Base-by-base conservation (phyloP, 495 filamentous ascomycete species). In the Rhypophila decipiens region DNA sequence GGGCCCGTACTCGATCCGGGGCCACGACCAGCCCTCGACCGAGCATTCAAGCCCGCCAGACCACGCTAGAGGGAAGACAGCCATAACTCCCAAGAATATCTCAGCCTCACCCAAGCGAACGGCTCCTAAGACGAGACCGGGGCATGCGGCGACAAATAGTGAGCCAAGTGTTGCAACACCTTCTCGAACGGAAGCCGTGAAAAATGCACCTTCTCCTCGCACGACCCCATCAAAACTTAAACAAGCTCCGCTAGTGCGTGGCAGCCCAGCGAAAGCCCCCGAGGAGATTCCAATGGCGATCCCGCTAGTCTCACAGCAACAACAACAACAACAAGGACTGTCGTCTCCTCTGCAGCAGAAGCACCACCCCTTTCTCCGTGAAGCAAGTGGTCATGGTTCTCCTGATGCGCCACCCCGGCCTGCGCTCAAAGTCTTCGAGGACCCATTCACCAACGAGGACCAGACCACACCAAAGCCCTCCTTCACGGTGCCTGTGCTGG, bases 341-440 rank as follows among this genome's bases (percentile, higher is more conserved):
- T 61, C 43, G 11, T 23, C 43, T 37, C 33, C 29, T 11, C 42
- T 27, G 29, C 53, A 9, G 38, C 35, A 8, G 47, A 55, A 24
- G 19, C 35, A 38, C 24, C 53, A 41, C 41, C 50, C 13, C 46
- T 34, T 37, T 44, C 15, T 29, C 33, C 20, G 8, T 23, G 44
- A 50, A 4, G 59, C 60, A 29, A 36, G 46, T 18, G 44, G 57
- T 17, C 42, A 61, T 15, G 40, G 59, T 13, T 27, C 46, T 0
- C 34, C 58, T 9, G 46, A 50, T 17, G 74, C 65, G 8, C 62
- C 72, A 12, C 49, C 63, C 15, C 67, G 66, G 40, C 50, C 66
- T 3, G 51, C 67, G 2, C 55, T 79, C 10, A 76, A 74, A 49
- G 76, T 80, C 3, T 80, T 79, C 47, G 80, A 85, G 53, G 80